phyloP scores from a whole-genome alignment of 192 early-diverging fungal species.

The Coemansia sp. region DNA sequence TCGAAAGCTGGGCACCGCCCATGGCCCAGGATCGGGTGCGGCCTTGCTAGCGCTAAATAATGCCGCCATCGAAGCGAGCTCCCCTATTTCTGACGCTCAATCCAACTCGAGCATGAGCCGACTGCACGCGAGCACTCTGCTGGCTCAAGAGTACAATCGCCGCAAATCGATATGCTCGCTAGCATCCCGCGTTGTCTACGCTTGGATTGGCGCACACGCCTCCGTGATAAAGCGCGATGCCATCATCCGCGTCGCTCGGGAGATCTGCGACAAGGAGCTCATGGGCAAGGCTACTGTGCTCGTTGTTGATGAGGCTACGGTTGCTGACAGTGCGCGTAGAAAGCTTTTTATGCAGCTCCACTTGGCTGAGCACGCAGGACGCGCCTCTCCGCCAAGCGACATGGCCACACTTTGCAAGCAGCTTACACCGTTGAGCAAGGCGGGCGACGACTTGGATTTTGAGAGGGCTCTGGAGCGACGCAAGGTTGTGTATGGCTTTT shows the following conservation, averaged over 20 bases:
- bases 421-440: constrained; percentile 33
- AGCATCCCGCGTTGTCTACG: constrained; percentile 40
- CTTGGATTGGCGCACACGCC: constrained; percentile 48
- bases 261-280: constrained; percentile 53
- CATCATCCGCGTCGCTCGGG: constrained; percentile 40
- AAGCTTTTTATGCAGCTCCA: constrained; percentile 47
- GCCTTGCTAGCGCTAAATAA: not conserved
- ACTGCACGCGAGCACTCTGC: constrained; percentile 8
- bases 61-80: not conserved
- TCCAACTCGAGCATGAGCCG: constrained; percentile 1
- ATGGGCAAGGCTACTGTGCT: constrained; percentile 28
- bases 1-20: constrained; percentile 4
- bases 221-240: constrained; percentile 53
- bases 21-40: not conserved
- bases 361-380: constrained; percentile 16
- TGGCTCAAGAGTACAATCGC: constrained; percentile 35
- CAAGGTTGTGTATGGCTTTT: constrained; percentile 54
- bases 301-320: constrained; percentile 39
- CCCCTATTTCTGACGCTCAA: not conserved
- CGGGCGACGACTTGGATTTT: constrained; percentile 47
- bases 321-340: constrained; percentile 34
- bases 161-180: constrained; percentile 42
- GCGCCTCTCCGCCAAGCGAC: constrained; percentile 11
- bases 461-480: constrained; percentile 48
- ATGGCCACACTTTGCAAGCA: constrained; percentile 30